These are phyloP conservation scores for Amauroascus niger DNA, from an alignment of 2,329 filamentous ascomycete species.

Conservation along the genomic window DNA sequence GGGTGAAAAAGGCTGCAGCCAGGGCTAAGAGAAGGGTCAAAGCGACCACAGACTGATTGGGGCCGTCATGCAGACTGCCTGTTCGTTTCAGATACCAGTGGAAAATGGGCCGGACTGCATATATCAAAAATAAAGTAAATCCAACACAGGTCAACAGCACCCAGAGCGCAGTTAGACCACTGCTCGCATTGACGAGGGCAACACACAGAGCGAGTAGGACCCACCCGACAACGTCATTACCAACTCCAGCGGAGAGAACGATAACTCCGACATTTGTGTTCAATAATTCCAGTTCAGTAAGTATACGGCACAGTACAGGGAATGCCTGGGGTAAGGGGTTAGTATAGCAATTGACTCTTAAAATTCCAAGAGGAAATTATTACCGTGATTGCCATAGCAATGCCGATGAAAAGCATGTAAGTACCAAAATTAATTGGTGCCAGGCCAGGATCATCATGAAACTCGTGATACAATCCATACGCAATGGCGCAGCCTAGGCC, in stretches of 20 bases:
- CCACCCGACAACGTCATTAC: constrained; percentile 88
- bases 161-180: constrained; percentile 72
- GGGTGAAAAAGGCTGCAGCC: constrained; percentile 73
- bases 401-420: constrained; percentile 74
- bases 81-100: constrained; percentile 62
- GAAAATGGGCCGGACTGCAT: constrained; percentile 62
- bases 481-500: constrained; percentile 71
- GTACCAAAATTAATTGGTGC: constrained; percentile 52
- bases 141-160: constrained; percentile 67
- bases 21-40: constrained; percentile 72
- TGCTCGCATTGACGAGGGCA: constrained; percentile 78
- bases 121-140: constrained; percentile 67
- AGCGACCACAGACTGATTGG: constrained; percentile 73
- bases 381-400: constrained; percentile 87
- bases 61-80: constrained; percentile 75
- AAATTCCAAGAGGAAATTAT: constrained; percentile 11
- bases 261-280: constrained; percentile 53
- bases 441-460: constrained; percentile 48
- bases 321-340: constrained; percentile 47
- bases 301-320: constrained; percentile 84
- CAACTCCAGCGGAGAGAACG: constrained; percentile 76
- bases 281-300: constrained; percentile 82
- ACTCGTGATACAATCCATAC: constrained; percentile 69
- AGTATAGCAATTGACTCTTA: background rate
- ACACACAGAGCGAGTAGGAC: constrained; percentile 87